Base-by-base conservation (phyloP, 1,284 basidiomycete genomes). In the Xerocomus minutiporus region DNA sequence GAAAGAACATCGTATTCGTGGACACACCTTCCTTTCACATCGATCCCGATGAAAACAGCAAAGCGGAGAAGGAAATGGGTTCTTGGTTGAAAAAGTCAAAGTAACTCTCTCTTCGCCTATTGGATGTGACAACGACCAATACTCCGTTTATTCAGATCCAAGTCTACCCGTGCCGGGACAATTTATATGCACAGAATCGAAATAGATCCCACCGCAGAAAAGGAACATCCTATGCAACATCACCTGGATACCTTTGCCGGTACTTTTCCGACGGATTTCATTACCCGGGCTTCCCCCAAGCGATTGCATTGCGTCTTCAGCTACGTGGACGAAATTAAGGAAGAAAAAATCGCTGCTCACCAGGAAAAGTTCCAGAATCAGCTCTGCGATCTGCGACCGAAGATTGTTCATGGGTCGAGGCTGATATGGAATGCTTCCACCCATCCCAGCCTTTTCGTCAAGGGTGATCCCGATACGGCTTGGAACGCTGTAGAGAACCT, bases 101-200 rank as follows among this genome's bases (percentile, higher is more conserved):
- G 61, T 66, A 50, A 36, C 5, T 12, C 20, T 12, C 5, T 1
- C 9, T 35, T 45, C 2, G 3, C 8, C n/a, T 8, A 6, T 23
- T 40, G 5, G 20, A 40, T 40, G 20, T 13, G 40, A 15, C 40
- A 12, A 23, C 5, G 7, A n/a, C 13, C 8, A 28, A 28, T 4
- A n/a, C 12, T 26, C 15, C 0, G 13, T 28, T n/a, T 42, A 11
- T 39, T 8, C 40, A 42, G 41, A 42, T 9, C 23, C 25, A 41
- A n/a, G 25, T 62, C 63, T 20, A 52, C 47, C 12, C 40, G 31
- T 20, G 8, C 39, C 1, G 61, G 62, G 31, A 51, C 5, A 15
- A 54, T 63, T 11, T 63, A 63, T 25, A 8, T 63, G 50, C 51
- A 58, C 45, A 48, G 53, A 40, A 5, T 63, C n/a, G 64, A 53